Conservation (phyloP, 2,329 filamentous ascomycete species). For the Aspergillus vadensis region DNA sequence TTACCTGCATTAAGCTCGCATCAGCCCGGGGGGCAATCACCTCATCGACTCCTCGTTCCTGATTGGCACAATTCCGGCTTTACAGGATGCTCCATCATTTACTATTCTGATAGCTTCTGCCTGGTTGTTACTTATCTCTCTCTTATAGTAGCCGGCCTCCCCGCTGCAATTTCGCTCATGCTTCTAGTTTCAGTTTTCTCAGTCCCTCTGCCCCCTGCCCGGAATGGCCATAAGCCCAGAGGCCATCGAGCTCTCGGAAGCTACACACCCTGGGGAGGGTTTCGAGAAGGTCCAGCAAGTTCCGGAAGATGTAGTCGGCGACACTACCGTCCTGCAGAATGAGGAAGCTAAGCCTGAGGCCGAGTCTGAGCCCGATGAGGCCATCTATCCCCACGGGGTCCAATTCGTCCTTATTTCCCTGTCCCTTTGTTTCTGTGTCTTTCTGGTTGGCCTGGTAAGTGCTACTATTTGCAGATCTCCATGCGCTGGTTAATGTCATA, state of each 20-base stretch:
- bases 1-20: neutral
- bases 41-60: neutral
- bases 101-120: neutral
- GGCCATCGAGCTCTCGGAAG: neutral
- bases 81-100: neutral
- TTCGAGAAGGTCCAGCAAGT: neutral
- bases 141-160: neutral
- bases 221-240: neutral
- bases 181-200: neutral
- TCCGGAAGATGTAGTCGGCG: neutral
- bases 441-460: neutral
- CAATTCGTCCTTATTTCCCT: constrained; percentile 2
- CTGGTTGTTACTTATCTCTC: neutral
- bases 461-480: neutral
- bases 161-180: neutral
- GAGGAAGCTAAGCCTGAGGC: neutral
- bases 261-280: neutral
- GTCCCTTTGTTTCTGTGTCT: constrained; percentile 7
- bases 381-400: neutral
- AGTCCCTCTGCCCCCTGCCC: neutral
- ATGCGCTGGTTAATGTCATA: no score
- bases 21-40: neutral
- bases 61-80: neutral
- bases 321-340: neutral
- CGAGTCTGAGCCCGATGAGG: neutral